A percentile compares a stretch with the other conserved stretches of the same genome.
Evolutionary conservation across 2,329 filamentous ascomycete genomes (phyloP).

Genomic region (Colletotrichum tropicicola): DNA sequence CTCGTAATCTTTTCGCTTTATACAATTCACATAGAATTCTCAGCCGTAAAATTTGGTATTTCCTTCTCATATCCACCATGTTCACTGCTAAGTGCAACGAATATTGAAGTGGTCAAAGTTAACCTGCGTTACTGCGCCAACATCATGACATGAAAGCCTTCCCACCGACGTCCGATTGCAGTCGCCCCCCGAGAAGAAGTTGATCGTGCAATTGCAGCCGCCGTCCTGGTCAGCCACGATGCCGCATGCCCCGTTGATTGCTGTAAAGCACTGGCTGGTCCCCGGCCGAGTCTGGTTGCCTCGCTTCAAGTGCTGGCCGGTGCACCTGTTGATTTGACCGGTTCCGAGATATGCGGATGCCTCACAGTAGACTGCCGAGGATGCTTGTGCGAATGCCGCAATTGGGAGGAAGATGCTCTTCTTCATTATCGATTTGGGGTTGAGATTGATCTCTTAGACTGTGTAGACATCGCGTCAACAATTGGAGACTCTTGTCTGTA

Average conservation of each 20-base stretch:
- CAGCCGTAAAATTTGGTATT: too few relatives aligned
- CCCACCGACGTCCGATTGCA: constrained; percentile 16
- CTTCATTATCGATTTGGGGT: not conserved
- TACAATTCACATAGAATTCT: too few relatives aligned
- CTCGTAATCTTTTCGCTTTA: too few relatives aligned
- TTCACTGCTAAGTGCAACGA: not conserved
- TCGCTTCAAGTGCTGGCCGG: constrained; percentile 4
- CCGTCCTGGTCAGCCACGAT: not conserved
- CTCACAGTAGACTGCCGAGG: constrained; percentile 7
- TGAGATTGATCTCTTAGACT: not conserved
- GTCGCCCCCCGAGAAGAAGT: constrained; percentile 15
- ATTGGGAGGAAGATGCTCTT: not conserved
- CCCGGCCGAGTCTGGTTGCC: constrained; percentile 3
- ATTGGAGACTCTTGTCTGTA: too few relatives aligned
- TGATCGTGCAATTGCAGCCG: constrained; percentile 2
- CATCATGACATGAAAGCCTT: not conserved
- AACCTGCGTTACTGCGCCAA: constrained; percentile 9
- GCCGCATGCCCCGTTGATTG: constrained; percentile 12
- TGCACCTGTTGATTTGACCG: constrained; percentile 7
- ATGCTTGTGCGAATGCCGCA: not conserved
- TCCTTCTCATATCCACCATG: too few relatives aligned
- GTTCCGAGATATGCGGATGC: constrained; percentile 15
- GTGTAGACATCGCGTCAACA: not conserved
- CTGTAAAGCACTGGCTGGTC: constrained; percentile 14
- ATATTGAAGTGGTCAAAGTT: constrained; percentile 28